Evolutionary conservation across 352 stramenopile genomes (phyloP).

Genomic region (Pythium pyrilobum): DNA sequence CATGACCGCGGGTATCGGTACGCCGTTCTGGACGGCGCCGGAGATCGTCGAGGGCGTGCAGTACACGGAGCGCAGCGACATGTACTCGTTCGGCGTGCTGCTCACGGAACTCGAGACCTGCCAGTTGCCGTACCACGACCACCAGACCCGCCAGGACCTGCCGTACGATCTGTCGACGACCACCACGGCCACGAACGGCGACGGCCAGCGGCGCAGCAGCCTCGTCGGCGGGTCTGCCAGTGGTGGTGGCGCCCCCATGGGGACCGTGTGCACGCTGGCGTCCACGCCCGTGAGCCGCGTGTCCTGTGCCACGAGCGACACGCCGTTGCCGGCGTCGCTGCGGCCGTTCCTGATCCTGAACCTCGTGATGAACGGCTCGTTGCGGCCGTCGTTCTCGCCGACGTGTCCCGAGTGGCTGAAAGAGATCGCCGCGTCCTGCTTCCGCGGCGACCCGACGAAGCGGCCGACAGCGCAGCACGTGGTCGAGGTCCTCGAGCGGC

Average conservation of each 20-base stretch:
- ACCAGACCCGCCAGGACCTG: slow-evolving; percentile 17
- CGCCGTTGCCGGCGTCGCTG: not conserved
- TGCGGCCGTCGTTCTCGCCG: slow-evolving; percentile 1
- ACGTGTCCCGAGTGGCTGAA: slow-evolving; percentile 13
- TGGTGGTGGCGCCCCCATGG: too few relatives aligned
- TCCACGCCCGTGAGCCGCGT: not conserved
- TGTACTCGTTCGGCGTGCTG: slow-evolving; percentile 16
- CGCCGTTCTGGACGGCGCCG: slow-evolving; percentile 13
- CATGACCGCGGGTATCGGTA: slow-evolving; percentile 15
- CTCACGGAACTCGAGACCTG: slow-evolving; percentile 12
- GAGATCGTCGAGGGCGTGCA: slow-evolving; percentile 7
- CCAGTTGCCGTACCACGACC: slow-evolving; percentile 1
- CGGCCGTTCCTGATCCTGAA: slow-evolving; percentile 17
- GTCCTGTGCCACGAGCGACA: not conserved
- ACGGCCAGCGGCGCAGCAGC: not conserved
- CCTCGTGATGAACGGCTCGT: slow-evolving; percentile 9
- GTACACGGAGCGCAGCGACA: slow-evolving; percentile 12
- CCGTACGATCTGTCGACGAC: not conserved
- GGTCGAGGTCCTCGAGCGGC: not conserved
- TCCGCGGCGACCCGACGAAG: not conserved
- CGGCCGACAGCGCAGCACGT: not conserved
- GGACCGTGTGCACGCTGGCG: too few relatives aligned
- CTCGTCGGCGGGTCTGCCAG: too few relatives aligned
- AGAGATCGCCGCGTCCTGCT: not conserved
- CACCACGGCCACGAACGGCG: not conserved